A percentile compares a stretch with the other conserved stretches of the same genome.
phyloP scores from a whole-genome alignment of 106 monocot genomes.

The Hemerocallis citrina region DNA sequence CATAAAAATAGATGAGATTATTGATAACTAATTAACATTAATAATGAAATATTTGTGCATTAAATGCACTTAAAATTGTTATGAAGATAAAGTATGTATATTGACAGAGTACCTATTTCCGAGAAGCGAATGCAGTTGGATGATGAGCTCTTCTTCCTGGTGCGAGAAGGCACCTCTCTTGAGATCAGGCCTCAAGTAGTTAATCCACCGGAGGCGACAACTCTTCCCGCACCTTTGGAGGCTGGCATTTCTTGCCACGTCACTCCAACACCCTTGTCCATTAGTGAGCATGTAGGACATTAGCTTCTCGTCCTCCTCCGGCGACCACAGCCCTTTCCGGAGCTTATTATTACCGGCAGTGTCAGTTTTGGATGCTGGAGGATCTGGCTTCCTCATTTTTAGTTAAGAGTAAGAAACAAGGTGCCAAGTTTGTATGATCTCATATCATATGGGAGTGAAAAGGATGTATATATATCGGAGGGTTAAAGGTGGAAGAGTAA shows the following conservation, averaged over 20 bases:
- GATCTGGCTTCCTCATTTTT: conserved; percentile 55
- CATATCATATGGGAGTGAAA: background rate
- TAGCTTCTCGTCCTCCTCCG: conserved; percentile 71
- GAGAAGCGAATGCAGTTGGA: conserved; percentile 59
- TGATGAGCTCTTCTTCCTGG: conserved; percentile 57
- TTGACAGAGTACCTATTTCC: conserved; percentile 43
- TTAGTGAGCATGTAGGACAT: conserved; percentile 50
- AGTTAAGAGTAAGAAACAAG: background rate
- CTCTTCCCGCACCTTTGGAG: conserved; percentile 72
- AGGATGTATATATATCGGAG: conserved; percentile 14
- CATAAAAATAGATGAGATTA: too few relatives aligned
- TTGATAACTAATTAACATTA: too few relatives aligned
- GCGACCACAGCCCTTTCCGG: conserved; percentile 69
- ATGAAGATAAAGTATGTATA: too few relatives aligned
- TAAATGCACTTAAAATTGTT: too few relatives aligned
- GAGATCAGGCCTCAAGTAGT: conserved; percentile 63
- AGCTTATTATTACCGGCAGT: conserved; percentile 19
- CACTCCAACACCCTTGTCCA: conserved; percentile 71
- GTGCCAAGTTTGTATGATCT: too few relatives aligned
- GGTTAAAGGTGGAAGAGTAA: conserved; percentile 4
- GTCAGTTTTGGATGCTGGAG: conserved; percentile 3
- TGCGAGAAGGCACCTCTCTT: conserved; percentile 63
- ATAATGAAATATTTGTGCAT: too few relatives aligned
- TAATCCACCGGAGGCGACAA: conserved; percentile 73
- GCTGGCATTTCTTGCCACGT: conserved; percentile 65